A percentile compares a stretch with the other conserved stretches of the same genome.
phyloP scores from a whole-genome alignment of 2,329 filamentous ascomycete species.

The Xylariomycetidae sp. region DNA sequence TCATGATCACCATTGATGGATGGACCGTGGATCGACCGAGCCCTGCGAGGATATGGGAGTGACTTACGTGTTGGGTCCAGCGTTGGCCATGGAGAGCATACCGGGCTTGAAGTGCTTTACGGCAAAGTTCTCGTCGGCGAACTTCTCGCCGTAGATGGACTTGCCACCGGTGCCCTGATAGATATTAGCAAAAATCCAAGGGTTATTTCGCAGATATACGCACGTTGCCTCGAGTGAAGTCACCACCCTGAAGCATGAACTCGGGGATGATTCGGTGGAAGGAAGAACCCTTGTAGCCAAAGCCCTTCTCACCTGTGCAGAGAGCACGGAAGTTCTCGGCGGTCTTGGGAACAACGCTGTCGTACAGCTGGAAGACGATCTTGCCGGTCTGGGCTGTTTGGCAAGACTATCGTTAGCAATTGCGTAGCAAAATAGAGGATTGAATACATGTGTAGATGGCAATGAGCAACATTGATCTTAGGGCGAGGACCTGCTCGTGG shows the following conservation, averaged over 20 bases:
- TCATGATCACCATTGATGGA: too few relatives aligned
- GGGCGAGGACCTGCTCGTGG: too few relatives aligned
- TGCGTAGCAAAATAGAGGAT: not conserved
- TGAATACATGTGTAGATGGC: slow-evolving; percentile 1
- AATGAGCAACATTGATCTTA: slow-evolving; percentile 1
- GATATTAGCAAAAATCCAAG: not conserved
- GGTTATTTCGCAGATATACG: slow-evolving; percentile 37
- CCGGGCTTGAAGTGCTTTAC: slow-evolving; percentile 69
- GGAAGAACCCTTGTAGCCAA: slow-evolving; percentile 75
- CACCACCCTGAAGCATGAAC: slow-evolving; percentile 96
- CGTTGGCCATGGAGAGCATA: slow-evolving; percentile 93
- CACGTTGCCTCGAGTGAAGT: slow-evolving; percentile 91
- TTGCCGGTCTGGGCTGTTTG: slow-evolving; percentile 64
- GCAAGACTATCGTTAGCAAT: slow-evolving; percentile 3
- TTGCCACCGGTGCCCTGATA: slow-evolving; percentile 81
- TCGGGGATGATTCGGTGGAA: slow-evolving; percentile 93
- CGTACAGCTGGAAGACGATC: slow-evolving; percentile 86
- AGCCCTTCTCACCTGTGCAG: slow-evolving; percentile 75
- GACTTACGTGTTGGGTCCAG: slow-evolving; percentile 82
- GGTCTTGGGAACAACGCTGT: slow-evolving; percentile 84
- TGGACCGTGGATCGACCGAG: too few relatives aligned
- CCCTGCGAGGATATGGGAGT: slow-evolving; percentile 2
- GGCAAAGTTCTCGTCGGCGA: slow-evolving; percentile 87
- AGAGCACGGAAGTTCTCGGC: slow-evolving; percentile 79
- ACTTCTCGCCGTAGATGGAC: slow-evolving; percentile 95